These are phyloP conservation scores for Inga leiocalycina DNA, from an alignment of 306 rosid species.

Conservation along the genomic window DNA sequence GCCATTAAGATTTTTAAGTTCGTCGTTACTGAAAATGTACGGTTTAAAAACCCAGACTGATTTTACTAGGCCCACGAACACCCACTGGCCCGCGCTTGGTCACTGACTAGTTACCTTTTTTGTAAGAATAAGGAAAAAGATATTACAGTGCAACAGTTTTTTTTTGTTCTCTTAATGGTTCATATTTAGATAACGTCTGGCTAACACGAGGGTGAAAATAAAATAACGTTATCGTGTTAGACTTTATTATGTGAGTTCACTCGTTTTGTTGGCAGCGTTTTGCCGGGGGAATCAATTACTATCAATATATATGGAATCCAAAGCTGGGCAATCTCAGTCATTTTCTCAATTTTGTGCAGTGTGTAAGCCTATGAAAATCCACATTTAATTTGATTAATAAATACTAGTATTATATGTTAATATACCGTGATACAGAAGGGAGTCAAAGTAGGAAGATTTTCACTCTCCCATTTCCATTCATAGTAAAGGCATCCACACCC, in stretches of 20 bases:
- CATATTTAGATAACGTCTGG: background rate
- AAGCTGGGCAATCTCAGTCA: background rate
- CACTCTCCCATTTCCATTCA: background rate
- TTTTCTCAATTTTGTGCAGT: no score
- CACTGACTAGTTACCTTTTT: background rate
- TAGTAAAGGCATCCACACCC: background rate
- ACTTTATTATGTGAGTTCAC: background rate
- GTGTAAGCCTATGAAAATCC: background rate
- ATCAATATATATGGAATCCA: background rate
- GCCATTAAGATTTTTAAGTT: background rate
- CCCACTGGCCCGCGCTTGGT: background rate
- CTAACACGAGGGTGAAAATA: background rate
- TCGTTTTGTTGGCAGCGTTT: background rate
- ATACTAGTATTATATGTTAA: no score
- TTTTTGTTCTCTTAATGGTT: no score
- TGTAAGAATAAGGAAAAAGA: no score
- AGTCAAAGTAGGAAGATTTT: background rate
- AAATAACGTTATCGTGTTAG: background rate
- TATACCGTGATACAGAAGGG: no score
- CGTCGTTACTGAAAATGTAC: background rate
- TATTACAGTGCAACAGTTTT: background rate
- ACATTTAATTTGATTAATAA: no score
- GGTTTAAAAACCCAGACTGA: background rate
- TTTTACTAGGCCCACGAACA: background rate
- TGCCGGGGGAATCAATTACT: background rate